phyloP scores from a whole-genome alignment of 2,329 filamentous ascomycete species.

The Dactylellina parvicollis region DNA sequence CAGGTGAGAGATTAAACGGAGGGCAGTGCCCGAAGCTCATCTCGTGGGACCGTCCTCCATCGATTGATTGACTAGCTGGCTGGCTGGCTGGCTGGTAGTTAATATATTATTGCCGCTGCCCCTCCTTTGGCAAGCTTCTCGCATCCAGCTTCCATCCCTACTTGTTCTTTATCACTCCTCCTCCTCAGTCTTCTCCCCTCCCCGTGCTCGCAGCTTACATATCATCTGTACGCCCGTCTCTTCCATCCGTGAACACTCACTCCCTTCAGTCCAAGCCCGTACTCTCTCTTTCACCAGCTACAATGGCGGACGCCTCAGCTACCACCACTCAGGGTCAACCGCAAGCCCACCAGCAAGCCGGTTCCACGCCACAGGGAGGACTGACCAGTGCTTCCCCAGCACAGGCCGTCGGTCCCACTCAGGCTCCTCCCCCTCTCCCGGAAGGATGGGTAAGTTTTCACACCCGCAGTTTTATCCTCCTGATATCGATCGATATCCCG shows the following conservation, averaged over 20 bases:
- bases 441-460: conserved; percentile 55
- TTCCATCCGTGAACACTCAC: background rate
- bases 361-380: conserved; percentile 40
- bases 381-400: conserved; percentile 55
- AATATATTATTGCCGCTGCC: background rate
- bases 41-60: background rate
- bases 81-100: background rate
- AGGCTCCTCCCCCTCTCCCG: conserved; percentile 56
- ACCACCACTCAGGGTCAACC: conserved; percentile 39
- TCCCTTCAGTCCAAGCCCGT: background rate
- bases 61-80: no score
- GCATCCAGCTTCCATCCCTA: background rate
- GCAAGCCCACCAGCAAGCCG: conserved; percentile 13
- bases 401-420: conserved; percentile 56
- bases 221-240: no score
- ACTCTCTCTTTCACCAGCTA: background rate
- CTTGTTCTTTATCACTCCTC: conserved; percentile 18
- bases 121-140: conserved; percentile 24
- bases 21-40: conserved; percentile 37
- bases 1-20: conserved; percentile 32
- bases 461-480: background rate
- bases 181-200: background rate
- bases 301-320: conserved; percentile 44
- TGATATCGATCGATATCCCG: background rate
- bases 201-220: no score